phyloP scores from a whole-genome alignment of 2,329 filamentous ascomycete species.

The Chaetomiaceae sp. region DNA sequence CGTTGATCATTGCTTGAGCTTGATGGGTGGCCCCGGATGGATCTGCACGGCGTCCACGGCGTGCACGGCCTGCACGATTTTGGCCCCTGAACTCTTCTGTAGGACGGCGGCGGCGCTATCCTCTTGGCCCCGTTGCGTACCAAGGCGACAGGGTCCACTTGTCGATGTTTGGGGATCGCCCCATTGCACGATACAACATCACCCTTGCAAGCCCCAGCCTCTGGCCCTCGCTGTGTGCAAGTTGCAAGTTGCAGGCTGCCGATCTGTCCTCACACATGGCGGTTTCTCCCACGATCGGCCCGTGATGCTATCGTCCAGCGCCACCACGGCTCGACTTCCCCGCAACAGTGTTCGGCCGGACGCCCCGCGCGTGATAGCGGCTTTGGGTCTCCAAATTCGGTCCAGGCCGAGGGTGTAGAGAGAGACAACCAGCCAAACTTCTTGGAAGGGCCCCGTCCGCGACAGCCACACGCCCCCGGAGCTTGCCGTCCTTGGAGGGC shows the following conservation, averaged over 20 bases:
- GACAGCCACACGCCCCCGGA: neutral
- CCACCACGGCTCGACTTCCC: slow-evolving; percentile 1
- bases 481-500: neutral
- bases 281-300: slow-evolving; percentile 1
- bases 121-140: neutral
- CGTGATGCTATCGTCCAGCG: slow-evolving; percentile 6
- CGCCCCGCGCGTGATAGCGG: neutral
- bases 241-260: neutral
- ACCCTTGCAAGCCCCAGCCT: slow-evolving; percentile 8
- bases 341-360: neutral
- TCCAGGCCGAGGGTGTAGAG: neutral
- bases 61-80: neutral
- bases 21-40: too few species aligned
- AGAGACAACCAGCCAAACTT: too few species aligned
- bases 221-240: neutral
- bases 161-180: neutral
- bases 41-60: neutral
- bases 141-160: neutral
- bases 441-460: neutral
- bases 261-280: slow-evolving; percentile 9
- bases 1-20: neutral
- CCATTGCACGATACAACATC: slow-evolving; percentile 11
- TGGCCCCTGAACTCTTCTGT: neutral
- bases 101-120: neutral
- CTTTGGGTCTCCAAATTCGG: neutral